Conservation (phyloP, 305 asterid species). For the Solanum hybrid region DNA sequence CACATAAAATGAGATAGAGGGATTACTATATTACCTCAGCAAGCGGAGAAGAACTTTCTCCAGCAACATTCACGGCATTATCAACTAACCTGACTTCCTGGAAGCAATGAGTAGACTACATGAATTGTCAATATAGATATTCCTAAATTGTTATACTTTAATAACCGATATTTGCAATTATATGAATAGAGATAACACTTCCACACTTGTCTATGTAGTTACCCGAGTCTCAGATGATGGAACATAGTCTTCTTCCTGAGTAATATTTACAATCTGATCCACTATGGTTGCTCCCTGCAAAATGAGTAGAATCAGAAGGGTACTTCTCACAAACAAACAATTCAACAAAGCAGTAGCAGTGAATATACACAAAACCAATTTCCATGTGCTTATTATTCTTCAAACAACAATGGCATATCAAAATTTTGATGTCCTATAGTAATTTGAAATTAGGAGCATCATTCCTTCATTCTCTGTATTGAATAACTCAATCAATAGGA, state of each 20-base stretch:
- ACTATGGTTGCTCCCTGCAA: conserved; percentile 89
- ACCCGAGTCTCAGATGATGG: conserved; percentile 48
- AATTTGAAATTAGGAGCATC: neutral
- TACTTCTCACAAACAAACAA: neutral
- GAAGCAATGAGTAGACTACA: conserved; percentile 4
- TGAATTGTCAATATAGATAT: neutral
- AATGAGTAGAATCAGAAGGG: conserved; percentile 1
- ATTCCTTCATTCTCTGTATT: neutral
- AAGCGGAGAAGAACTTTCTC: conserved; percentile 31
- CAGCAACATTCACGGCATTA: conserved; percentile 41
- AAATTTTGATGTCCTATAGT: neutral
- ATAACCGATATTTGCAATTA: neutral
- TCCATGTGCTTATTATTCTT: neutral
- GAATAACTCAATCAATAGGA: neutral
- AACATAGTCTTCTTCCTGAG: conserved; percentile 53
- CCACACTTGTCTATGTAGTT: conserved; percentile 4
- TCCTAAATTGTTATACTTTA: neutral
- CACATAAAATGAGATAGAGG: neutral
- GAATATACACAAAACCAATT: neutral
- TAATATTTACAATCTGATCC: conserved; percentile 68
- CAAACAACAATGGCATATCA: neutral
- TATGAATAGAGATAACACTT: neutral
- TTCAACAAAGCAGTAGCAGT: neutral
- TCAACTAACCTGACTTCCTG: conserved; percentile 67
- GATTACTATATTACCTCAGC: conserved; percentile 45